A percentile compares a stretch with the other conserved stretches of the same genome.
Conservation (phyloP, 148 eudicot species). For the Fagopyrum tataricum region DNA sequence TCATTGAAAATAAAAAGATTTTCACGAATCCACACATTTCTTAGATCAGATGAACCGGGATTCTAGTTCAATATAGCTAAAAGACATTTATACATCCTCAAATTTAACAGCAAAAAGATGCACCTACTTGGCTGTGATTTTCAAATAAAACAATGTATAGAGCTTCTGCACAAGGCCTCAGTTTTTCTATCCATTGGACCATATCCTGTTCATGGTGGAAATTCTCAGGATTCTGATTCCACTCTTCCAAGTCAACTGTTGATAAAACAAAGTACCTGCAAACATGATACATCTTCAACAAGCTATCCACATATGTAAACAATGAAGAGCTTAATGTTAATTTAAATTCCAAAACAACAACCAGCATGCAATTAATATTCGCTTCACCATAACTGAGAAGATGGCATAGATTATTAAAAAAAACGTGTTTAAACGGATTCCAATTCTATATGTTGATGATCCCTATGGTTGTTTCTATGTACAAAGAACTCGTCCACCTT, state of each 20-base stretch:
- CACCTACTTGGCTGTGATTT: constrained; percentile 87
- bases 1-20: constrained; percentile 15
- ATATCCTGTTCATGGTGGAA: constrained; percentile 99
- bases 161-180: constrained; percentile 99
- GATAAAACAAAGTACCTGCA: constrained; percentile 95
- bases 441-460: neutral
- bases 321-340: neutral
- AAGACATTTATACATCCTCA: neutral
- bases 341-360: neutral
- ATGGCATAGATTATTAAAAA: neutral
- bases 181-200: constrained; percentile 88
- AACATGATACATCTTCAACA: constrained; percentile 27
- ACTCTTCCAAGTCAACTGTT: constrained; percentile 81
- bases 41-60: neutral
- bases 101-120: constrained; percentile 12
- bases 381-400: neutral
- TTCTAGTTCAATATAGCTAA: neutral
- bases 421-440: neutral
- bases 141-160: constrained; percentile 90
- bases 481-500: neutral
- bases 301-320: constrained; percentile 8
- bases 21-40: constrained; percentile 4
- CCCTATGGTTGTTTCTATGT: neutral
- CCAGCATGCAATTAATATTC: neutral
- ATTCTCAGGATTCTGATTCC: constrained; percentile 85